phyloP scores from a whole-genome alignment of 2,329 filamentous ascomycete genomes.

The Leptosphaerulina australis region DNA sequence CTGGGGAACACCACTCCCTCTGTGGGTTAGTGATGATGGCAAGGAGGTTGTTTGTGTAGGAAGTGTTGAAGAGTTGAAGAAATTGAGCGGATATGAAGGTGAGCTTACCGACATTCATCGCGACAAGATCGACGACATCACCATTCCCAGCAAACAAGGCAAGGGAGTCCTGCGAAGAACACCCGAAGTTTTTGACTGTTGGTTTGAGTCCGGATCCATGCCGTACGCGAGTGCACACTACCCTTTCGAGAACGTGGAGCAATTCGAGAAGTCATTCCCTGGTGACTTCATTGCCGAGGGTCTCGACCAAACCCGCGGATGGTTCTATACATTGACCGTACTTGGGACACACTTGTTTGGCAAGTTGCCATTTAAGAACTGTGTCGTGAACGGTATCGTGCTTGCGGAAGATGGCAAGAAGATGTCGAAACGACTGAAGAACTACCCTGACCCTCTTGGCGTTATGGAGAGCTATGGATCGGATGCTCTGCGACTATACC shows the following conservation, averaged over 20 bases:
- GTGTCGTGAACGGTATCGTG: slow-evolving; percentile 94
- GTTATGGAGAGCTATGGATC: slow-evolving; percentile 90
- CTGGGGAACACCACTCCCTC: slow-evolving; percentile 90
- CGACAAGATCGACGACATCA: slow-evolving; percentile 92
- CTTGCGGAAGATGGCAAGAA: slow-evolving; percentile 96
- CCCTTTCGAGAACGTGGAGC: slow-evolving; percentile 85
- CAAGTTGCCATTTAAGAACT: slow-evolving; percentile 87
- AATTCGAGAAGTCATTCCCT: slow-evolving; percentile 81
- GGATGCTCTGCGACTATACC: slow-evolving; percentile 89
- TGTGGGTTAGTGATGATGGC: slow-evolving; percentile 90
- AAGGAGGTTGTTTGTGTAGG: slow-evolving; percentile 87
- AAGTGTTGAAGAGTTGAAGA: slow-evolving; percentile 80
- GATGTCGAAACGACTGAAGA: slow-evolving; percentile 97
- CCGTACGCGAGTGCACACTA: slow-evolving; percentile 91
- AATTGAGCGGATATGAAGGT: slow-evolving; percentile 84
- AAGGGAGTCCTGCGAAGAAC: slow-evolving; percentile 82
- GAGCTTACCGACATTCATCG: slow-evolving; percentile 86
- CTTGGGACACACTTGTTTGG: slow-evolving; percentile 88
- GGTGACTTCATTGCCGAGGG: slow-evolving; percentile 95
- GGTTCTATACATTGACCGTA: slow-evolving; percentile 94
- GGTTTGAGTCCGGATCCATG: slow-evolving; percentile 97
- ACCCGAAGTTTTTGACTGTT: slow-evolving; percentile 93
- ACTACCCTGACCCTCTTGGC: slow-evolving; percentile 85
- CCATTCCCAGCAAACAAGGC: slow-evolving; percentile 86
- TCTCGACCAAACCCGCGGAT: slow-evolving; percentile 90